Conservation (phyloP, 2,329 filamentous ascomycete genomes). For the Fusarium clavum region DNA sequence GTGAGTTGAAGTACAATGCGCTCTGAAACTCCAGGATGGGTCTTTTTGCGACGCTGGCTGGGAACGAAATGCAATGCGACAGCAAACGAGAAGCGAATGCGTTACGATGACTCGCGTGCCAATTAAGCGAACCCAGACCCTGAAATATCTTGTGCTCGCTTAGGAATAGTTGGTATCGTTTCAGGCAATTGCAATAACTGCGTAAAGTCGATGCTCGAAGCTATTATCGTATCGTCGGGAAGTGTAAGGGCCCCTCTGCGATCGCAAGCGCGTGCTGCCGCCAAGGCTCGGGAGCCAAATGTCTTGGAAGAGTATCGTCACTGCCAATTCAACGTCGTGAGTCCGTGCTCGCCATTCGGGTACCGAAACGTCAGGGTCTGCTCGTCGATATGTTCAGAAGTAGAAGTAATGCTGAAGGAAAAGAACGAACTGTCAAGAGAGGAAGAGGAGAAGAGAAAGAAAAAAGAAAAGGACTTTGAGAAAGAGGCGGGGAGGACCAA, state of each 20-base stretch:
- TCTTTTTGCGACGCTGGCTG: slow-evolving; percentile 35
- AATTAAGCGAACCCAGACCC: background rate
- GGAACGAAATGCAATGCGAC: slow-evolving; percentile 37
- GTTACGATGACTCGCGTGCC: slow-evolving; percentile 6
- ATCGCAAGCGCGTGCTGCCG: slow-evolving; percentile 42
- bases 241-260: slow-evolving; percentile 27
- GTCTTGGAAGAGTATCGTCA: slow-evolving; percentile 14
- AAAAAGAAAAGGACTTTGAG: background rate
- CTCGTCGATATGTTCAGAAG: too few species aligned
- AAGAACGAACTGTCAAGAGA: background rate
- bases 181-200: background rate
- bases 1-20: slow-evolving; percentile 10
- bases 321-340: slow-evolving; percentile 15
- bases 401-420: background rate
- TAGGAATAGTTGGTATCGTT: background rate
- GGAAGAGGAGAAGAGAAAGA: background rate
- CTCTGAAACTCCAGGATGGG: slow-evolving; percentile 19
- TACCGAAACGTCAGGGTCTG: background rate
- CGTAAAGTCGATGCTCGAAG: background rate
- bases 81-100: slow-evolving; percentile 5
- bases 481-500: slow-evolving; percentile 32
- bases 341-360: slow-evolving; percentile 23
- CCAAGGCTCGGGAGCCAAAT: slow-evolving; percentile 44
- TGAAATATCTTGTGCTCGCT: background rate
- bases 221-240: background rate